A percentile compares a stretch with the other conserved stretches of the same genome.
These are phyloP conservation scores for Cladosporium sp. DNA, from an alignment of 2,329 filamentous ascomycete genomes.

Conservation along the genomic window DNA sequence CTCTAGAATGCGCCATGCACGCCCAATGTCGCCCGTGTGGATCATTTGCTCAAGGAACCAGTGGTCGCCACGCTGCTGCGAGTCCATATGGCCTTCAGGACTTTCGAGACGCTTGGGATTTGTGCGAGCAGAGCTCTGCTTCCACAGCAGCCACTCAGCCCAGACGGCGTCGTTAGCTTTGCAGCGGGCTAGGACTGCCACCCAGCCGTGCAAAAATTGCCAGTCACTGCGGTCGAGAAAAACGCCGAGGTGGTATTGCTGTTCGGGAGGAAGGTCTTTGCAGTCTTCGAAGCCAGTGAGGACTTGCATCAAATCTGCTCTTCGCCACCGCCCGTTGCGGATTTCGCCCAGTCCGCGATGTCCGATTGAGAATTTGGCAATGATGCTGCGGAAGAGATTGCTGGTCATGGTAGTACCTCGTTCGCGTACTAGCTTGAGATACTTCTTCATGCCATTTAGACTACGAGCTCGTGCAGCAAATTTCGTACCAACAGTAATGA, in stretches of 20 bases:
- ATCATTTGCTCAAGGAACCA: slow-evolving; percentile 41
- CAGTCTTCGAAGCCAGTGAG: slow-evolving; percentile 39
- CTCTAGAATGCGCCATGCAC: slow-evolving; percentile 36
- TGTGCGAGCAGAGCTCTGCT: slow-evolving; percentile 27
- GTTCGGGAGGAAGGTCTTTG: slow-evolving; percentile 28
- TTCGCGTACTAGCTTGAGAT: slow-evolving; percentile 31
- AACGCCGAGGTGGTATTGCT: slow-evolving; percentile 38
- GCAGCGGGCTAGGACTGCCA: slow-evolving; percentile 38
- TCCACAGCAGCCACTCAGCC: slow-evolving; percentile 40
- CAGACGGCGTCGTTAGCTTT: slow-evolving; percentile 34
- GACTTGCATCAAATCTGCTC: slow-evolving; percentile 39
- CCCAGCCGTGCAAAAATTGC: slow-evolving; percentile 40
- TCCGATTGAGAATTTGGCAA: slow-evolving; percentile 43
- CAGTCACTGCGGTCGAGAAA: slow-evolving; percentile 37
- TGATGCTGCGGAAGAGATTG: slow-evolving; percentile 37
- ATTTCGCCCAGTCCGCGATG: slow-evolving; percentile 41
- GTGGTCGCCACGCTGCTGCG: slow-evolving; percentile 35
- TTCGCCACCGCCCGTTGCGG: slow-evolving; percentile 41
- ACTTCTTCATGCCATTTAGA: slow-evolving; percentile 37
- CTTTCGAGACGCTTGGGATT: slow-evolving; percentile 27
- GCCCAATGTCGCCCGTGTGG: slow-evolving; percentile 32
- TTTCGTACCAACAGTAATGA: slow-evolving; percentile 36
- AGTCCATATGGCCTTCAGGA: slow-evolving; percentile 25
- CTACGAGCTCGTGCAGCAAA: slow-evolving; percentile 39
- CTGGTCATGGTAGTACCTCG: slow-evolving; percentile 27